Percentiles rank a stretch among this genome's conserved stretches.
Conservation (phyloP, 495 filamentous ascomycete species). For the Terfezia claveryi region DNA sequence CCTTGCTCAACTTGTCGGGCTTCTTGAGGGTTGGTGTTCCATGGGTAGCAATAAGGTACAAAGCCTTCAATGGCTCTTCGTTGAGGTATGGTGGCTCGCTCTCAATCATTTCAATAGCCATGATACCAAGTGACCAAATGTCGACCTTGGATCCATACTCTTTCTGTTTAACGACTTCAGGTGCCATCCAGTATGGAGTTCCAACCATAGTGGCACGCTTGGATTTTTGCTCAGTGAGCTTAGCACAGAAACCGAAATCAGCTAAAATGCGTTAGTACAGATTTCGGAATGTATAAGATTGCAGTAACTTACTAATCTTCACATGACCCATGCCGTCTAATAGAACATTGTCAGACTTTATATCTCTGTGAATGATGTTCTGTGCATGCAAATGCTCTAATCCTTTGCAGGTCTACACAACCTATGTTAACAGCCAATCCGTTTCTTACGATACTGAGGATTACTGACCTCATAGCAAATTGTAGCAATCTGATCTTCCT, state of each 20-base stretch:
- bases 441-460: background rate
- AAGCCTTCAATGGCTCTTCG: slow-evolving; percentile 88
- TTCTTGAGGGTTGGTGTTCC: slow-evolving; percentile 94
- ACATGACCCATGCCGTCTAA: slow-evolving; percentile 84
- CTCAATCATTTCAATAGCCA: slow-evolving; percentile 99
- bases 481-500: slow-evolving; percentile 89
- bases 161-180: slow-evolving; percentile 97
- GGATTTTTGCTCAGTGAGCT: slow-evolving; percentile 85
- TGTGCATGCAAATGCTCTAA: slow-evolving; percentile 82
- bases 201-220: slow-evolving; percentile 99
- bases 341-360: slow-evolving; percentile 96
- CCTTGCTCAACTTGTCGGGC: slow-evolving; percentile 86
- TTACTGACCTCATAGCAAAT: slow-evolving; percentile 74
- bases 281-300: slow-evolving; percentile 18
- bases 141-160: slow-evolving; percentile 97
- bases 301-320: slow-evolving; percentile 64
- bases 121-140: slow-evolving; percentile 97
- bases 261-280: slow-evolving; percentile 27
- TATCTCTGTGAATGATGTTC: slow-evolving; percentile 96
- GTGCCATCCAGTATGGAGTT: slow-evolving; percentile 99
- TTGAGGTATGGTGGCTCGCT: slow-evolving; percentile 94
- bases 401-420: slow-evolving; percentile 68
- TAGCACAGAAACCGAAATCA: slow-evolving; percentile 98
- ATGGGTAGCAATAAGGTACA: slow-evolving; percentile 94
- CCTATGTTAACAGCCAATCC: background rate